These are phyloP conservation scores for Aurantiochytrium sp. DNA, from an alignment of 108 stramenopile species.

Conservation along the genomic window DNA sequence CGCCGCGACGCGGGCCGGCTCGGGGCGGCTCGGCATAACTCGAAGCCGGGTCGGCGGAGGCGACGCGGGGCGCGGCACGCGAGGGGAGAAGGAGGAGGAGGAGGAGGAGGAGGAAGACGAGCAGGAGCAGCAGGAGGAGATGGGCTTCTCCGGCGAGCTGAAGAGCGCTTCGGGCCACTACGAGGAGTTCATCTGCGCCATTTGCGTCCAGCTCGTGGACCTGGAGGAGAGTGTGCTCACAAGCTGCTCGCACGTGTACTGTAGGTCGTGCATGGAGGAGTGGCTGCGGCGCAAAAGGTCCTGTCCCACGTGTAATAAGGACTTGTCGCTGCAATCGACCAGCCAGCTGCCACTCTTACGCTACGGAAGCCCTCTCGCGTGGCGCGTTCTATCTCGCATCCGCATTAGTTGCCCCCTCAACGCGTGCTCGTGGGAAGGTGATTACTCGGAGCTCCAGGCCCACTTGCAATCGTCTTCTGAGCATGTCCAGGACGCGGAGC, in stretches of 20 bases:
- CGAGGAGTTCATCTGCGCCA: neutral
- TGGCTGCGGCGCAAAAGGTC: neutral
- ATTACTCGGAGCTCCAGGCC: conserved; percentile 46
- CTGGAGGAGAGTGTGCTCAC: neutral
- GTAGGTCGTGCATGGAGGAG: neutral
- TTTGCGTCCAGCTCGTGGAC: conserved; percentile 8
- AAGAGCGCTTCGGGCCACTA: neutral
- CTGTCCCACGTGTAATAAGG: neutral
- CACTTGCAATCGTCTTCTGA: conserved; percentile 35
- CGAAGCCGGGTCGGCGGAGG: too few relatives aligned
- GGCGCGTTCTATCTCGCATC: neutral
- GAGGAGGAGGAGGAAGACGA: too few relatives aligned
- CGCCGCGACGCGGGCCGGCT: too few relatives aligned
- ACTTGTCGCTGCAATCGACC: neutral
- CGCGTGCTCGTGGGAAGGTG: conserved; percentile 51
- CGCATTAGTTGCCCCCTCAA: conserved; percentile 14
- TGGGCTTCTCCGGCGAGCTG: neutral
- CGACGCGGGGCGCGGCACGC: too few relatives aligned
- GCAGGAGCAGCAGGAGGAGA: neutral
- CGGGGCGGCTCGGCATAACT: too few relatives aligned
- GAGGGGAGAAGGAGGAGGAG: too few relatives aligned
- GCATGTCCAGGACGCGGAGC: neutral
- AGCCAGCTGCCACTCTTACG: neutral
- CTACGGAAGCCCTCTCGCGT: conserved; percentile 19
- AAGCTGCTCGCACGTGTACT: conserved; percentile 17